phyloP scores from a whole-genome alignment of 257 asterid genomes.

The Solanum rostratum region DNA sequence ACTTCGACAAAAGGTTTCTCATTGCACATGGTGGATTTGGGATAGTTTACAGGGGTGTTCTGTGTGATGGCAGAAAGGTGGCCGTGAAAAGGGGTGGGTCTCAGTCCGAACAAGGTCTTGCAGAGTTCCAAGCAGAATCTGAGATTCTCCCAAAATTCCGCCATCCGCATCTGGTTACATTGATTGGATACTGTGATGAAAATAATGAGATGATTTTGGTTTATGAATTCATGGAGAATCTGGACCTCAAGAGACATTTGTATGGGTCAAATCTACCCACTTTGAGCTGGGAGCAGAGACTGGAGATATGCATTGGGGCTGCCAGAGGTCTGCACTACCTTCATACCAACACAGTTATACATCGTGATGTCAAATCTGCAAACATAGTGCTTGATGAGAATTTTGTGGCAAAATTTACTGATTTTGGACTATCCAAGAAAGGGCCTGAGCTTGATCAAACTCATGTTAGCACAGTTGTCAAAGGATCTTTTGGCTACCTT shows the following conservation, averaged over 20 bases:
- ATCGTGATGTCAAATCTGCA: neutral
- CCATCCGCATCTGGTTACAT: neutral
- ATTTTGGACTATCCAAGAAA: neutral
- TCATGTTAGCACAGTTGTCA: neutral
- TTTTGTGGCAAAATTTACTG: neutral
- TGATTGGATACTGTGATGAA: neutral
- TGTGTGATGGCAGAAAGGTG: conserved; percentile 8
- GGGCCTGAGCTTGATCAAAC: neutral
- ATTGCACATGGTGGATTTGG: conserved; percentile 8
- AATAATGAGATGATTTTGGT: neutral
- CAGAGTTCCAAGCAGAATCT: neutral
- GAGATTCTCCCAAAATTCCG: neutral
- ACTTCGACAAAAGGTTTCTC: neutral
- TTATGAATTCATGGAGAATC: neutral
- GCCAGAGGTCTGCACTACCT: neutral
- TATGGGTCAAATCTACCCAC: neutral
- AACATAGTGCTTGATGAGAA: neutral
- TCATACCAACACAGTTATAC: neutral
- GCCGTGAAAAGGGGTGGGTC: neutral
- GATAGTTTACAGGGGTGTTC: conserved; percentile 1
- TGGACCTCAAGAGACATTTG: neutral
- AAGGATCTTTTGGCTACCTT: neutral
- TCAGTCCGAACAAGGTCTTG: neutral
- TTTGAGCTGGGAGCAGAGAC: neutral
- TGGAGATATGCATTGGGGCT: neutral